These are phyloP conservation scores for Cladosporium sp. DNA, from an alignment of 2,329 filamentous ascomycete genomes.

Conservation along the genomic window DNA sequence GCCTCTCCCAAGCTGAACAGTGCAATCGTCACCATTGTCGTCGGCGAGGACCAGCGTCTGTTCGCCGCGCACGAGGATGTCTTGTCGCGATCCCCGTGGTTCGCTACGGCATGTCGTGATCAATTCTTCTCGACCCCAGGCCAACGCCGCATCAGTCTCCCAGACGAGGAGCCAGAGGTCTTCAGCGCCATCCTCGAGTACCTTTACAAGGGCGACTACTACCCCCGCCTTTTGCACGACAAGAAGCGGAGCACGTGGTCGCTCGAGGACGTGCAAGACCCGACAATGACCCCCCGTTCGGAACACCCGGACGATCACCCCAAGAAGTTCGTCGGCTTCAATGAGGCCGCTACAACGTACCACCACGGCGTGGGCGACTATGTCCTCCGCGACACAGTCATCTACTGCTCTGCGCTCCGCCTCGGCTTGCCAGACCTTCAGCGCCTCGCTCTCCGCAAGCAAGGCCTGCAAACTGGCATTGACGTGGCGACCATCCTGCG, in stretches of 20 bases:
- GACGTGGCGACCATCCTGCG: constrained; percentile 86
- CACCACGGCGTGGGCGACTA: constrained; percentile 67
- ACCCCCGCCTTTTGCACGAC: constrained; percentile 80
- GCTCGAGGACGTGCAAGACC: constrained; percentile 62
- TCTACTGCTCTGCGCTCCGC: constrained; percentile 88
- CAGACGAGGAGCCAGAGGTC: constrained; percentile 79
- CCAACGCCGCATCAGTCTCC: constrained; percentile 70
- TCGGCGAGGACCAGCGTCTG: constrained; percentile 77
- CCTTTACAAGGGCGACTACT: constrained; percentile 95
- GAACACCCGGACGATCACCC: constrained; percentile 34
- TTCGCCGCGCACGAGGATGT: constrained; percentile 96
- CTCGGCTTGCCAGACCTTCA: constrained; percentile 92
- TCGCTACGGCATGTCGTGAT: constrained; percentile 54
- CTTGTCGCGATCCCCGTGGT: constrained; percentile 77
- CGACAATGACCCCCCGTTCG: constrained; percentile 26
- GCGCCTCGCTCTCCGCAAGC: constrained; percentile 84
- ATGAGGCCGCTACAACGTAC: constrained; percentile 66
- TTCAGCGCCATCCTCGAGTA: constrained; percentile 93
- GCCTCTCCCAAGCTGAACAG: constrained; percentile 49
- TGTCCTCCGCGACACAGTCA: constrained; percentile 83
- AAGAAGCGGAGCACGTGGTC: constrained; percentile 82
- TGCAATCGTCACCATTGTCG: constrained; percentile 79
- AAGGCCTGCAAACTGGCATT: constrained; percentile 87
- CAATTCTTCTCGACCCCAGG: constrained; percentile 60
- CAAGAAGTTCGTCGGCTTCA: constrained; percentile 44